These are phyloP conservation scores for Aspergillus pseudoterreus DNA, from an alignment of 2,329 filamentous ascomycete genomes.

Conservation along the genomic window DNA sequence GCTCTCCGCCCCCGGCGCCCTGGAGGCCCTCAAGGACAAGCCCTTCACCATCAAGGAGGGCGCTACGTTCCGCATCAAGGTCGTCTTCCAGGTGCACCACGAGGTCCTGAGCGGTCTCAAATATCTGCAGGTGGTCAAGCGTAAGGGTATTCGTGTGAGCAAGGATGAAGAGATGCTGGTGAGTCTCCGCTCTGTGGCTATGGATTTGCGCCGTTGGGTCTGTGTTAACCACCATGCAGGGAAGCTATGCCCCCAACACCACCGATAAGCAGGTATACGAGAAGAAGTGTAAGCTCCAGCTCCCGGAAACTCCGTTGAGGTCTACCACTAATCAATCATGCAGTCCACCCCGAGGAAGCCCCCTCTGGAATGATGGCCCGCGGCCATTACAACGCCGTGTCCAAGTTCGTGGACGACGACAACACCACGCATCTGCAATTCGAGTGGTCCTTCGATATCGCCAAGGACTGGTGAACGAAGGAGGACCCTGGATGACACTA, in stretches of 20 bases:
- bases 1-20: slow-evolving; percentile 68
- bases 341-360: slow-evolving; percentile 87
- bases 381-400: slow-evolving; percentile 84
- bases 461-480: slow-evolving; percentile 74
- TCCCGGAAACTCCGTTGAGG: no score
- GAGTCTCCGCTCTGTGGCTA: background rate
- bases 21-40: slow-evolving; percentile 77
- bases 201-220: background rate
- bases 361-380: slow-evolving; percentile 86
- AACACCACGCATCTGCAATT: slow-evolving; percentile 86
- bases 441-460: slow-evolving; percentile 94
- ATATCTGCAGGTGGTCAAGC: slow-evolving; percentile 91
- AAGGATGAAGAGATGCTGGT: slow-evolving; percentile 99
- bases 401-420: slow-evolving; percentile 93
- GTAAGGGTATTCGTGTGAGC: slow-evolving; percentile 78
- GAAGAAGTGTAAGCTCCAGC: slow-evolving; percentile 73
- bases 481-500: slow-evolving; percentile 7
- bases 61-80: slow-evolving; percentile 89
- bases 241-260: slow-evolving; percentile 90
- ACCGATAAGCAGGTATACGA: slow-evolving; percentile 78
- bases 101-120: slow-evolving; percentile 93
- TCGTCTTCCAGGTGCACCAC: slow-evolving; percentile 91
- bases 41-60: slow-evolving; percentile 98
- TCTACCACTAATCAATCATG: background rate
- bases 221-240: slow-evolving; percentile 48